Base-by-base conservation (phyloP, 345 rosid species). In the Citrus mangshanensis region DNA sequence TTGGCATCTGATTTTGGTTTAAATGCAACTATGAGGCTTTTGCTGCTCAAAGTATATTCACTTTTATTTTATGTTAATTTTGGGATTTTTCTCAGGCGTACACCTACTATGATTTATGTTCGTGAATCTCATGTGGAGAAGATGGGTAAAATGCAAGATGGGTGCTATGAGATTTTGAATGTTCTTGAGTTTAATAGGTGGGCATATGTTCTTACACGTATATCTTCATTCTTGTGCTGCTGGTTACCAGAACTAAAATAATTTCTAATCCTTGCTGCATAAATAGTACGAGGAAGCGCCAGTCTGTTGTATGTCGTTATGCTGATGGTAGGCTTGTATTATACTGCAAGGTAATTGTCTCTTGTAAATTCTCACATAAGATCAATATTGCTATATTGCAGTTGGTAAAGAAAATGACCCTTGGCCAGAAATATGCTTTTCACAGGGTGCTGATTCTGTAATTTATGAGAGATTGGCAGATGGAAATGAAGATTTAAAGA, bases 151-250 rank as follows among this genome's bases (percentile, higher is more conserved):
- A 77, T 87, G 71, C 95, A 88, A 79, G 98, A 97, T 73, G 92
- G 89, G 75, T 76, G 91, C 14, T 97, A 97, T 86, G 99, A 97
- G 87, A 91, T 97, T 82, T 87, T 97, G 55, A 97, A 97, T 83
- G 99, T 97, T 78, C 95, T 97, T 5, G 99, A 97, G 87, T 97
- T 97, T 83, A 94, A 97, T 86, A 97, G 99, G 99, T 97, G n/a
- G 62, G 79, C 68, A 79, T 72, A 40, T 73, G 22, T 77, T 61
- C 55, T 40, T 59, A 42, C 67, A 38, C 8, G 18, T 61, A 5
- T 62, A 27, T 73, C 59, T 66, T 51, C 6, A 61, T 86, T 60
- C 55, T 8, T 22, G 66, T 74, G 58, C 68, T 75, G 19, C 3
- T 83, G 78, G 40, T 69, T 72, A 22, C 30, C 66, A 75, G 34